These are phyloP conservation scores for Wolfiporia cocos DNA, from an alignment of 1,284 basidiomycete genomes.

Conservation along the genomic window DNA sequence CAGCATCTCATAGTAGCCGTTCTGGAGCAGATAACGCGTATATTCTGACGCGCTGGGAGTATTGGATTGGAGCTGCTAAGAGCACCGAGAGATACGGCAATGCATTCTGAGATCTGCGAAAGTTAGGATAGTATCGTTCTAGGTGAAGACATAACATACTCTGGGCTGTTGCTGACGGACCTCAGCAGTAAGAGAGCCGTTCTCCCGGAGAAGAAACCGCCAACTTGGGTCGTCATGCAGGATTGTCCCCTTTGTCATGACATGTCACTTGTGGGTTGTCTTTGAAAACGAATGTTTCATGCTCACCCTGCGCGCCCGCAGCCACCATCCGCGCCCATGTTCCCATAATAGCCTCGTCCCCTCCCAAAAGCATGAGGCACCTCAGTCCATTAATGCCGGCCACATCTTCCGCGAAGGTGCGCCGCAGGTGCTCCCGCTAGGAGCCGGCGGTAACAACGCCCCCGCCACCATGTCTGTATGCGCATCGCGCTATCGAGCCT, in stretches of 20 bases:
- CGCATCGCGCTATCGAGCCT: slow-evolving; percentile 49
- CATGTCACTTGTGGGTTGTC: not conserved
- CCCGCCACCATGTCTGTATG: slow-evolving; percentile 70
- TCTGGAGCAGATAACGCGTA: slow-evolving; percentile 33
- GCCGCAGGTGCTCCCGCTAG: slow-evolving; percentile 37
- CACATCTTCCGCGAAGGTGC: slow-evolving; percentile 42
- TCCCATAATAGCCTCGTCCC: slow-evolving; percentile 46
- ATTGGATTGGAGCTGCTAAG: slow-evolving; percentile 27
- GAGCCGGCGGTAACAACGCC: slow-evolving; percentile 33
- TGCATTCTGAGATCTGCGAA: slow-evolving; percentile 32
- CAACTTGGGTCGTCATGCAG: not conserved
- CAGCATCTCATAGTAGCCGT: slow-evolving; percentile 35
- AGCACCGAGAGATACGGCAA: slow-evolving; percentile 35
- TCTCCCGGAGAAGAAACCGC: slow-evolving; percentile 23
- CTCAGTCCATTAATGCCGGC: slow-evolving; percentile 48
- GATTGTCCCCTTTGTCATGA: not conserved
- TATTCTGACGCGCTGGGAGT: slow-evolving; percentile 25
- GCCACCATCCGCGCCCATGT: slow-evolving; percentile 44
- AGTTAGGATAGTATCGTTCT: slow-evolving; percentile 4
- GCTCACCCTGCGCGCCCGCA: slow-evolving; percentile 36
- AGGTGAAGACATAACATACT: slow-evolving; percentile 30
- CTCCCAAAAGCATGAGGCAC: slow-evolving; percentile 53
- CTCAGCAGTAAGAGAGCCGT: slow-evolving; percentile 41
- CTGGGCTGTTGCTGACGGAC: slow-evolving; percentile 40
- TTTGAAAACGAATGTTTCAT: no score